Evolutionary conservation across 2,329 filamentous ascomycete species (phyloP).

Genomic region (Didymella exigua): DNA sequence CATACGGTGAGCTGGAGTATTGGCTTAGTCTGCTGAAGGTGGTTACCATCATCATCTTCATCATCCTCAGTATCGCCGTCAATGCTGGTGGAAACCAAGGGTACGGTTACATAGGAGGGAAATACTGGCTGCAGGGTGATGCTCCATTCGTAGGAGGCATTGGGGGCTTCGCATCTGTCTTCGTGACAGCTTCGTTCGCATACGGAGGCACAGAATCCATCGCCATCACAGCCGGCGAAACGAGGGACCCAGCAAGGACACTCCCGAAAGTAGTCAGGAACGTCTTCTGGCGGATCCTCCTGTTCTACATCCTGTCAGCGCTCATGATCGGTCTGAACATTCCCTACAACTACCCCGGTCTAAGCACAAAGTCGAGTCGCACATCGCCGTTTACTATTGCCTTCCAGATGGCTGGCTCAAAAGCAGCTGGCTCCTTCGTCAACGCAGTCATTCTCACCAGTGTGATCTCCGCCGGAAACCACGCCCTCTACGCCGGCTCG

Average conservation of each 20-base stretch:
- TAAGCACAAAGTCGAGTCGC: constrained; percentile 43
- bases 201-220: constrained; percentile 78
- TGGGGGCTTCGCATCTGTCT: constrained; percentile 68
- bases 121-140: constrained; percentile 70
- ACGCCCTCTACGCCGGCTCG: constrained; percentile 60
- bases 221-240: constrained; percentile 77
- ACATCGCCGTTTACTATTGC: constrained; percentile 71
- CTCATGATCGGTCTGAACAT: constrained; percentile 52
- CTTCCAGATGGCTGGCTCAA: constrained; percentile 66
- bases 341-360: constrained; percentile 44
- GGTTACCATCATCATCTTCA: constrained; percentile 43
- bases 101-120: constrained; percentile 58
- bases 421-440: constrained; percentile 65
- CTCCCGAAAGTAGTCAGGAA: constrained; percentile 89
- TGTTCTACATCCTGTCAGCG: constrained; percentile 52
- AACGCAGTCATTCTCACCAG: constrained; percentile 69
- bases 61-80: constrained; percentile 40
- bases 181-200: constrained; percentile 75
- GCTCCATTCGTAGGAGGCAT: constrained; percentile 49
- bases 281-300: constrained; percentile 67
- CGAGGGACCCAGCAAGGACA: constrained; percentile 78
- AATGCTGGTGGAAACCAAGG: constrained; percentile 34
- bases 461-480: constrained; percentile 64
- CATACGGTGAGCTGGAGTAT: constrained; percentile 47
- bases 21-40: constrained; percentile 46